Conservation (phyloP, 176 grass and related monocot species). For the Oryza brachyantha region DNA sequence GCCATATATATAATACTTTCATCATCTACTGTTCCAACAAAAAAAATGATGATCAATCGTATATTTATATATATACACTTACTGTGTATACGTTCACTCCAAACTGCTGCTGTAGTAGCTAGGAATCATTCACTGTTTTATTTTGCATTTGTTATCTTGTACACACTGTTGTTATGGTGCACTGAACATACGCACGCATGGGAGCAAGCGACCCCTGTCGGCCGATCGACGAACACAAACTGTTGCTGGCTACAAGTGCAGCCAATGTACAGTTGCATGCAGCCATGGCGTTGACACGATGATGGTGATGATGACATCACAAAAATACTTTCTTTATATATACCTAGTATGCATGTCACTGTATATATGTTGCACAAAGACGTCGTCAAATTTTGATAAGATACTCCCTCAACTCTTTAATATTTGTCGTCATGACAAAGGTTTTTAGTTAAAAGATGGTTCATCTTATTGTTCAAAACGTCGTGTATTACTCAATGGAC, state of each 20-base stretch:
- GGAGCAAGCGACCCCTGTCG: background rate
- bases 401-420: too few relatives aligned
- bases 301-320: background rate
- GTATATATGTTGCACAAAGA: too few relatives aligned
- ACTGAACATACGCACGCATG: slow-evolving; percentile 2
- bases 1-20: too few relatives aligned
- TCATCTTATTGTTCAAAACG: too few relatives aligned
- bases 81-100: background rate
- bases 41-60: background rate
- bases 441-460: too few relatives aligned
- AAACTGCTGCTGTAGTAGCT: background rate
- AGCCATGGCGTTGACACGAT: background rate
- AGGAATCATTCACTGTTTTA: background rate
- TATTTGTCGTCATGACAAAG: too few relatives aligned
- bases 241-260: background rate
- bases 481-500: too few relatives aligned
- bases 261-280: background rate
- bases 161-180: background rate
- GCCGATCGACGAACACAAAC: background rate
- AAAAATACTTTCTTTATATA: too few relatives aligned
- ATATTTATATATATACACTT: too few relatives aligned
- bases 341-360: too few relatives aligned
- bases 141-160: background rate
- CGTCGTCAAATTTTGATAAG: too few relatives aligned
- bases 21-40: background rate